Evolutionary conservation across 208 protist species (phyloP).

Genomic region (Entamoeba nuttalli): DNA sequence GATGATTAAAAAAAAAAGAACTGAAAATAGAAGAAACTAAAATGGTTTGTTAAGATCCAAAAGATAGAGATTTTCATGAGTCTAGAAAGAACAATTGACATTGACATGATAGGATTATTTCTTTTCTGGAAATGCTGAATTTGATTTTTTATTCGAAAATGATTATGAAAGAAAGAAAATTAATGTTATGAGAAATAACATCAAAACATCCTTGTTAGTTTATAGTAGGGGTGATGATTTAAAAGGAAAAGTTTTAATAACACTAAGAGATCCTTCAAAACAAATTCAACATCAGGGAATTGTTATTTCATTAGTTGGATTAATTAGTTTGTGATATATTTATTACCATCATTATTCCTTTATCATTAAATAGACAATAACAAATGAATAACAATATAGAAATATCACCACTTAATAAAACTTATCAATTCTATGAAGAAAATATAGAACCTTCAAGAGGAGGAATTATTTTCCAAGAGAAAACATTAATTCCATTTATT

Average conservation of each 20-base stretch:
- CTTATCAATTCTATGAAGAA: background rate
- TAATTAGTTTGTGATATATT: background rate
- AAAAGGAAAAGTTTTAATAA: background rate
- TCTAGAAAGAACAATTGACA: background rate
- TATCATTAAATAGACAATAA: too few relatives aligned
- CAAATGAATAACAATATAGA: background rate
- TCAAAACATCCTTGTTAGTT: background rate
- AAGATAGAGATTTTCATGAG: background rate
- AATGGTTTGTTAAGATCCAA: too few relatives aligned
- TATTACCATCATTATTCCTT: too few relatives aligned
- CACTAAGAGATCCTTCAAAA: background rate
- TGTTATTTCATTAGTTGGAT: background rate
- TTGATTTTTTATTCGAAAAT: background rate
- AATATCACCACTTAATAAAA: background rate
- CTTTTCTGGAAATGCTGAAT: background rate
- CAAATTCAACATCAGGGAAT: background rate
- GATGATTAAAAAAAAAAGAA: too few relatives aligned
- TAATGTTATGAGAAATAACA: background rate
- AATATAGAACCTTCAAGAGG: background rate
- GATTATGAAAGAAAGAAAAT: background rate
- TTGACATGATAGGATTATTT: background rate
- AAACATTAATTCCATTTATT: background rate
- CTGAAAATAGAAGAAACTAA: too few relatives aligned
- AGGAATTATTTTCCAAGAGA: background rate
- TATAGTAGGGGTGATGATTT: background rate